Base-by-base conservation (phyloP, 208 protist genomes). In the Trypanosoma grayi region DNA sequence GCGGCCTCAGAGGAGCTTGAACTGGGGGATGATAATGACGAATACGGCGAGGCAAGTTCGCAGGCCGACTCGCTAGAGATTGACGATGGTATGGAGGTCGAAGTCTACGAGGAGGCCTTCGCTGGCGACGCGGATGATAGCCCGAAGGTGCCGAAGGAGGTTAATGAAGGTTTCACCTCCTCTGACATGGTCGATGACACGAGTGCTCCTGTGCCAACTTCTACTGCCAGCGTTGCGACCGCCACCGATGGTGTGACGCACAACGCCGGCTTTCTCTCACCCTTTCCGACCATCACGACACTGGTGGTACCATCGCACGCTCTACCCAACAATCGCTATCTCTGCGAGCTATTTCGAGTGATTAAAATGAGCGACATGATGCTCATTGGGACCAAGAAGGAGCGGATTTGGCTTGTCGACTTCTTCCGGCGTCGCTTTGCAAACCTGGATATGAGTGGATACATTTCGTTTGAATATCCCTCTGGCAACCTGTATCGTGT, bases 381-480 rank as follows among this genome's bases (percentile, higher is more conserved):
- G 10, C 27, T 67, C 8, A 67, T 57, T 6, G 61, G 68, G 4
- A 64, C 52, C 28, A 66, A 56, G 31, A 87, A 87, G 28, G 70
- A 89, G 18, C 75, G 75, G 45, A 79, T 93, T 39, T 93, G 86
- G 83, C 73, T 77, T 28, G 63, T 90, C 0, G 83, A 93, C 63
- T 74, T 88, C 37, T 76, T 90, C 44, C 13, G 27, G 30, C 65
- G 60, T 24, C 62, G 62, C 33, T 90, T 90, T 62, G 44, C 56
- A 66, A 86, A 83, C 57, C 64, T 79, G 25, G 75, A 85, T 60
- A 54, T 79, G 22, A 27, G 71, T 41, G 81, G 83, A 0, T 69
- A 73, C 40, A 77, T 80, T 34, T 77, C 75, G 0, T 87, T 82
- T 44, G 68, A 81, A 3, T 69, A 80, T 27, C 39, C 60, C 13